phyloP scores from a whole-genome alignment of 768 basidiomycete genomes.

The Amanita muscaria region DNA sequence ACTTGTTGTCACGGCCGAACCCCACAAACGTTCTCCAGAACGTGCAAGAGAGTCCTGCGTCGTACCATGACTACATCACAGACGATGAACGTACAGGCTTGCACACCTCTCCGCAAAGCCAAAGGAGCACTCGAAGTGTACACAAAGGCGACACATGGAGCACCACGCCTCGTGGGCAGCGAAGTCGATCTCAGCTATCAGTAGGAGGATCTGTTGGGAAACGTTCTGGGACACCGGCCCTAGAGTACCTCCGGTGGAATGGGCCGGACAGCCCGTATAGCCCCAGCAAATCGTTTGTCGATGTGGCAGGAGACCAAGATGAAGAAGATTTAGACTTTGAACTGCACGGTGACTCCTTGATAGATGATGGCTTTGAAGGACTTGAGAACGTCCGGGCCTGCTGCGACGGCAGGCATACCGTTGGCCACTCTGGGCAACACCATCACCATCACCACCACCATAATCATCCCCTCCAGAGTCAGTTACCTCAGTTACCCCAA shows the following conservation, averaged over 20 bases:
- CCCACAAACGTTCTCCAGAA: slow-evolving; percentile 30
- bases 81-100: slow-evolving; percentile 42
- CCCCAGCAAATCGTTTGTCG: slow-evolving; percentile 61
- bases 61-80: slow-evolving; percentile 31
- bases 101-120: slow-evolving; percentile 63
- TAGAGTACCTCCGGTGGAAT: slow-evolving; percentile 81
- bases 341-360: slow-evolving; percentile 62
- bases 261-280: slow-evolving; percentile 71
- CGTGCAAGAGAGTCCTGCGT: slow-evolving; percentile 41
- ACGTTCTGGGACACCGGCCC: slow-evolving; percentile 83
- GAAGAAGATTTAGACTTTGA: slow-evolving; percentile 76
- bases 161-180: slow-evolving; percentile 67
- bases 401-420: slow-evolving; percentile 82
- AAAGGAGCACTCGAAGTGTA: slow-evolving; percentile 56
- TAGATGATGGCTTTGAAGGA: slow-evolving; percentile 81
- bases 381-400: slow-evolving; percentile 93
- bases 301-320: slow-evolving; percentile 33
- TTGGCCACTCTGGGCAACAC: slow-evolving; percentile 50
- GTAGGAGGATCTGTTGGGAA: slow-evolving; percentile 69
- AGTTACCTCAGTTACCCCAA: slow-evolving; percentile 9
- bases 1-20: slow-evolving; percentile 73
- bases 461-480: slow-evolving; percentile 24
- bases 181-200: slow-evolving; percentile 75
- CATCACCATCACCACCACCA: slow-evolving; percentile 53
- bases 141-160: slow-evolving; percentile 59